Percentiles rank a stretch among this genome's conserved stretches.
Conservation (phyloP, 352 stramenopile genomes). For the Globisporangium perplexum region DNA sequence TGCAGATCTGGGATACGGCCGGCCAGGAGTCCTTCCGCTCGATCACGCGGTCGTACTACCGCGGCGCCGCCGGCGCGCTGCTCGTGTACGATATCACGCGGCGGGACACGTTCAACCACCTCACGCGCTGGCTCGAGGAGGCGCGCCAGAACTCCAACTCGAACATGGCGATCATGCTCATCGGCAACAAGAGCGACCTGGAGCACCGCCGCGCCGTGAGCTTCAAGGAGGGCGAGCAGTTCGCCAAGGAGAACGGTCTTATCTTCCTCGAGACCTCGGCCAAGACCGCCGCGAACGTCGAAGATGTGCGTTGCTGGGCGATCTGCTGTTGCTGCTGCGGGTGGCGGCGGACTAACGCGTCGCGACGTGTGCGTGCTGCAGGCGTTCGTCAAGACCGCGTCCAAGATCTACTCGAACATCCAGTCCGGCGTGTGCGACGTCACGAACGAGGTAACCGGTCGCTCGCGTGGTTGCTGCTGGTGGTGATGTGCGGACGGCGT, state of each 20-base stretch:
- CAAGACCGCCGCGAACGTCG: constrained; percentile 98
- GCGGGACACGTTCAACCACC: constrained; percentile 99
- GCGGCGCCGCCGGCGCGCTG: constrained; percentile 94
- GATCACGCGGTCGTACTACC: constrained; percentile 99
- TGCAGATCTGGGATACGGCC: constrained; percentile 98
- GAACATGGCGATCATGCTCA: constrained; percentile 99
- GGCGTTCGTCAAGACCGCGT: constrained; percentile 94
- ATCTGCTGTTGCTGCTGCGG: background rate
- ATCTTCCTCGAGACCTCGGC: constrained; percentile 99
- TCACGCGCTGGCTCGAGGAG: constrained; percentile 98
- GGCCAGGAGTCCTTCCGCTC: constrained; percentile 99
- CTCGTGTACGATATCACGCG: constrained; percentile 99
- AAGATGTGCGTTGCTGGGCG: constrained; percentile 81
- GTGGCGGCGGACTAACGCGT: background rate
- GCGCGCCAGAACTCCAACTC: constrained; percentile 97
- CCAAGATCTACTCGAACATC: constrained; percentile 97
- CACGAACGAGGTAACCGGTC: constrained; percentile 83
- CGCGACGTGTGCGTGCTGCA: constrained; percentile 13
- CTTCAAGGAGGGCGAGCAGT: constrained; percentile 97
- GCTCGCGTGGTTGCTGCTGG: background rate
- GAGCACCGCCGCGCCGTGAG: constrained; percentile 94
- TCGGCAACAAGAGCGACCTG: constrained; percentile 98
- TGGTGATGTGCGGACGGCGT: background rate
- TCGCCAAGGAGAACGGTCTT: constrained; percentile 99
- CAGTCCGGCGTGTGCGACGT: constrained; percentile 93